Base-by-base conservation (phyloP, 1,284 basidiomycete species). In the Pisolithus thermaeus region DNA sequence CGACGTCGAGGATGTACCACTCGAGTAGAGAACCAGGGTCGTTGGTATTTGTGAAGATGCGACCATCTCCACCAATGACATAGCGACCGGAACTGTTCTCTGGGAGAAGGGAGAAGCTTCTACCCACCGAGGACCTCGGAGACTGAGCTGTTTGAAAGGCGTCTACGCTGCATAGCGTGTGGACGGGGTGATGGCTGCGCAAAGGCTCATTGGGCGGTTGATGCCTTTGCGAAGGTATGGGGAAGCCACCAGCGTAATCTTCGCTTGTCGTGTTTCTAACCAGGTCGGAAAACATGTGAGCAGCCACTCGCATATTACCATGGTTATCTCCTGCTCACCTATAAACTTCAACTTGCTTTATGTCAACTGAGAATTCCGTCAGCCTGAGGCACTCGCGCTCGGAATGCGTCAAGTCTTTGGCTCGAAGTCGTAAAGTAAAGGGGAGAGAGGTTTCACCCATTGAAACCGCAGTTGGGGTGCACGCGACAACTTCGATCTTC, bases 181-280 rank as follows among this genome's bases (percentile, higher is more conserved):
- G 69, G 37, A 84, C 59, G 9, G 76, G 71, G 57, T 86, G 80
- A 2, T 79, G 67, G 40, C 73, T 62, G 16, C 73, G 75, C 25
- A 90, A 70, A 7, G 82, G 78, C 42, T 70, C 54, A 46, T 71
- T 65, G 7, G 88, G 88, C 22, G 87, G 87, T 57, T 90, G 87
- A 46, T 73, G 63, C 4, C 70, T 64, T 39, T 58, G 56, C 3
- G 76, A 68, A 18, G 84, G 84, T 3, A 89, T 57, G 7, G 84
- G 83, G 64, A 72, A 83, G 25, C 66, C 68, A 6, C 70, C 49
- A 5, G 68, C 57, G 54, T 76, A 79, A n/a, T 71, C 65, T 18
- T 63, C 50, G 8, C 72, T 69, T 18, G 71, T 65, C 12, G 65
- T 59, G 25, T 66, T 65, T 56, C 83, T 84, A 57, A 18, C 52